Evolutionary conservation across 2,329 filamentous ascomycete genomes (phyloP).

Genomic region (Monascus ruber): DNA sequence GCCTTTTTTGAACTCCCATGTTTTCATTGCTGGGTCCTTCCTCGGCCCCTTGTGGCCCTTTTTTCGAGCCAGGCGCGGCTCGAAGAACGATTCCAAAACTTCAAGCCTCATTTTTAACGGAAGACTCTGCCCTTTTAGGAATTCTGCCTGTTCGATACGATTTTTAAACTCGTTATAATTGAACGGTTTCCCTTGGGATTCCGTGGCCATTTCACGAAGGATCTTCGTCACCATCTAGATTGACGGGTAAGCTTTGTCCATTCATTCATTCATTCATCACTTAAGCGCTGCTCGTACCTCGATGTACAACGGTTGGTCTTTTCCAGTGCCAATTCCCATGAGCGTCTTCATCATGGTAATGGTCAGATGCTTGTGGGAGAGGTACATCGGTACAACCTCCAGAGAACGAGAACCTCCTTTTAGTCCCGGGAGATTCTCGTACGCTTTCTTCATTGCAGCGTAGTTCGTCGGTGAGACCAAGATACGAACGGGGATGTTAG

Average conservation of each 20-base stretch:
- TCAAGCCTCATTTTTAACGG: conserved; percentile 51
- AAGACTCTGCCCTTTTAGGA: conserved; percentile 40
- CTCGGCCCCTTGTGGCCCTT: background rate
- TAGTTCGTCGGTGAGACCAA: conserved; percentile 42
- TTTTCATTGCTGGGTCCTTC: background rate
- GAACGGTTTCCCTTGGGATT: conserved; percentile 26
- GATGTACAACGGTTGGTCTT: conserved; percentile 41
- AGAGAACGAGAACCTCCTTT: conserved; percentile 22
- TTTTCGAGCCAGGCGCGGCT: conserved; percentile 10
- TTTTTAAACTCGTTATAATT: conserved; percentile 36
- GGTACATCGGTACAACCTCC: conserved; percentile 33
- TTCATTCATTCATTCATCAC: background rate
- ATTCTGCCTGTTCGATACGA: conserved; percentile 22
- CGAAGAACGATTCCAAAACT: conserved; percentile 54
- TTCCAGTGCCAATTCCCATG: conserved; percentile 39
- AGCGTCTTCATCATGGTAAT: conserved; percentile 43
- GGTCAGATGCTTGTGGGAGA: conserved; percentile 40
- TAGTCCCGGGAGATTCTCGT: conserved; percentile 26
- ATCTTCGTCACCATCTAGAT: conserved; percentile 35
- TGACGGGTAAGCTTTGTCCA: background rate
- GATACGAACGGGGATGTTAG: conserved; percentile 38
- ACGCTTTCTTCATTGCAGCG: conserved; percentile 29
- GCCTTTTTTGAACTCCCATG: conserved; percentile 32
- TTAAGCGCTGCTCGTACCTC: conserved; percentile 15
- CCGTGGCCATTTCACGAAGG: conserved; percentile 40